Evolutionary conservation across 139 green algal species (phyloP).

Genomic region (Zygnema circumcarinatum): DNA sequence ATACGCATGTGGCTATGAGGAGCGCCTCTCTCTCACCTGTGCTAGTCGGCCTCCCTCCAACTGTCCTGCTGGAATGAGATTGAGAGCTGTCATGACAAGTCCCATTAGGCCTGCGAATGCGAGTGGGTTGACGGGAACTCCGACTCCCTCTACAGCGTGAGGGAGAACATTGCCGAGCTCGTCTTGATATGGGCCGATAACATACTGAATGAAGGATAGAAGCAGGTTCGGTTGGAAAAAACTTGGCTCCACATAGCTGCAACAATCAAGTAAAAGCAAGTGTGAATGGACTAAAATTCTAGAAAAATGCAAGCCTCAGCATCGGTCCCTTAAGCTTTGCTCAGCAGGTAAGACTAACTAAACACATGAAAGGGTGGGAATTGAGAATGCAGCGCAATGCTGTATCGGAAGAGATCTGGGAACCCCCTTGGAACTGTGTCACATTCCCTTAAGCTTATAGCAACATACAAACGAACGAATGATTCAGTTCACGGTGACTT

Average conservation of each 20-base stretch:
- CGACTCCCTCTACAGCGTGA: conserved; percentile 36
- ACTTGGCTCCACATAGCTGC: conserved; percentile 42
- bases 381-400: too few species aligned
- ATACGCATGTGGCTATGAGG: neutral
- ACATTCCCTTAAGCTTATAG: too few species aligned
- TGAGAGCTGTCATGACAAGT: conserved; percentile 42
- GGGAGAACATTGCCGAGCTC: conserved; percentile 58
- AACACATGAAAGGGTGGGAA: too few species aligned
- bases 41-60: conserved; percentile 50
- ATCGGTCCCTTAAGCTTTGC: too few species aligned
- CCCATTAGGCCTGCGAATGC: conserved; percentile 50
- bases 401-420: too few species aligned
- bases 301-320: too few species aligned
- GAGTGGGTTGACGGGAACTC: conserved; percentile 45
- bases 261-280: conserved; percentile 7
- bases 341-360: too few species aligned
- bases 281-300: conserved; percentile 6
- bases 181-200: conserved; percentile 54
- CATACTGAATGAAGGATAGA: conserved; percentile 57
- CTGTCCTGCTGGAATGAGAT: conserved; percentile 37
- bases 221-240: conserved; percentile 56
- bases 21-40: conserved; percentile 27
- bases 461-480: too few species aligned
- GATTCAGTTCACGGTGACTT: too few species aligned
- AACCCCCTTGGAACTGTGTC: too few species aligned